phyloP scores from a whole-genome alignment of 768 basidiomycete genomes.

The Tremella fuciformis region DNA sequence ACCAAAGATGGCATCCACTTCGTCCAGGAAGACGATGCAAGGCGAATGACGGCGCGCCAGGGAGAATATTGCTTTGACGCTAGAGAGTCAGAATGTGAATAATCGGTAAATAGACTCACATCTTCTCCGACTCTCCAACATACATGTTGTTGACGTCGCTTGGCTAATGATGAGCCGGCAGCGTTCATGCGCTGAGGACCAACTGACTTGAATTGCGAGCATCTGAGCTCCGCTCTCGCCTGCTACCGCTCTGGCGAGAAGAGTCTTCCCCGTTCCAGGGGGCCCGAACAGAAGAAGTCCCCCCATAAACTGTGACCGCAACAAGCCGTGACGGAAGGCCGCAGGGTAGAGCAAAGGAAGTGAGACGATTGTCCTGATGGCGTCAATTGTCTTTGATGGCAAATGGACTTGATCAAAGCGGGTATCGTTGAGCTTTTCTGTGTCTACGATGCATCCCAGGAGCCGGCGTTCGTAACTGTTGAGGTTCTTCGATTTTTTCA shows the following conservation, averaged over 20 bases:
- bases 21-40: slow-evolving; percentile 90
- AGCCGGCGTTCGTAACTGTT: slow-evolving; percentile 78
- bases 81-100: slow-evolving; percentile 57
- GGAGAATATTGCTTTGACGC: slow-evolving; percentile 79
- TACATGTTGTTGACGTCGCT: slow-evolving; percentile 92
- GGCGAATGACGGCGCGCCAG: slow-evolving; percentile 81
- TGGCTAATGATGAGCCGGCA: slow-evolving; percentile 55
- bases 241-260: slow-evolving; percentile 83
- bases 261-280: slow-evolving; percentile 83
- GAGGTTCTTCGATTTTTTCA: slow-evolving; percentile 72
- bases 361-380: slow-evolving; percentile 85
- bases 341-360: slow-evolving; percentile 79
- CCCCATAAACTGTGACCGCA: slow-evolving; percentile 86
- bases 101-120: slow-evolving; percentile 30
- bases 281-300: slow-evolving; percentile 91
- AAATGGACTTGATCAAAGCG: slow-evolving; percentile 85
- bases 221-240: slow-evolving; percentile 92
- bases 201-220: slow-evolving; percentile 64
- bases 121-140: slow-evolving; percentile 49
- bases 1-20: slow-evolving; percentile 88
- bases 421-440: slow-evolving; percentile 61
- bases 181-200: neutral
- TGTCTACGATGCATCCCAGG: slow-evolving; percentile 79
- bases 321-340: slow-evolving; percentile 81
- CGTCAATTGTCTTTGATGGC: slow-evolving; percentile 82